Base-by-base conservation (phyloP, 306 rosid genomes). In the Vachellia collinsii region DNA sequence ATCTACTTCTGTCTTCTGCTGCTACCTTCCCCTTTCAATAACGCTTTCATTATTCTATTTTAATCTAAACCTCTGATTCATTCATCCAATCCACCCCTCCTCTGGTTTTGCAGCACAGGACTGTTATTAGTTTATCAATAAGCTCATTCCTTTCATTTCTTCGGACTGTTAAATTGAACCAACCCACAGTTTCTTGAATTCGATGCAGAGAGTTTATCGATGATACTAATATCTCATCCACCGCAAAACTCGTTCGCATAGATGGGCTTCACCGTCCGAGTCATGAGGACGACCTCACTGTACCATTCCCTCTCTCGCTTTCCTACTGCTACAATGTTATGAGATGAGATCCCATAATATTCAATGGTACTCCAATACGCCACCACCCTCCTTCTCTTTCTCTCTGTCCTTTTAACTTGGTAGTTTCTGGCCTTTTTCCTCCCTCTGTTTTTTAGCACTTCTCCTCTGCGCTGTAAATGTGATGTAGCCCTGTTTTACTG, bases 401-500 rank as follows among this genome's bases (percentile, higher is more conserved):
- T 37, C 70, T 41, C 46, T 67, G 51, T 42, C 38, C 23, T 43
- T 43, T 44, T 68, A 20, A 20, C 73, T 68, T 11, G 38, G 7
- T 10, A 17, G n/a, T 82, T 77, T 87, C 77, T 85, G 73, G 82
- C 83, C 29, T 78, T 78, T 78, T 73, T 85, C 48, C 80, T 77
- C 51, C 41, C 9, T 39, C 72, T 65, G 62, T 54, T 22, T 17
- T 44, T 38, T 44, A 38, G 82, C 80, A 22, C 44, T 13, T 25
- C 37, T 43, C 38, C 22, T 43, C 38, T 42, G 16, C 47, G 79
- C 85, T 79, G 92, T 88, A 81, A 86, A 84, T 89, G 97, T 83
- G 86, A 88, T 89, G 95, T 83, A 75, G 68, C 80, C 82, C 72
- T 56, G 86, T 84, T 85, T 88, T 87, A 78, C 91, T 66, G 75